Base-by-base conservation (phyloP, 2,329 filamentous ascomycete genomes). In the Hypoxylon sp. region DNA sequence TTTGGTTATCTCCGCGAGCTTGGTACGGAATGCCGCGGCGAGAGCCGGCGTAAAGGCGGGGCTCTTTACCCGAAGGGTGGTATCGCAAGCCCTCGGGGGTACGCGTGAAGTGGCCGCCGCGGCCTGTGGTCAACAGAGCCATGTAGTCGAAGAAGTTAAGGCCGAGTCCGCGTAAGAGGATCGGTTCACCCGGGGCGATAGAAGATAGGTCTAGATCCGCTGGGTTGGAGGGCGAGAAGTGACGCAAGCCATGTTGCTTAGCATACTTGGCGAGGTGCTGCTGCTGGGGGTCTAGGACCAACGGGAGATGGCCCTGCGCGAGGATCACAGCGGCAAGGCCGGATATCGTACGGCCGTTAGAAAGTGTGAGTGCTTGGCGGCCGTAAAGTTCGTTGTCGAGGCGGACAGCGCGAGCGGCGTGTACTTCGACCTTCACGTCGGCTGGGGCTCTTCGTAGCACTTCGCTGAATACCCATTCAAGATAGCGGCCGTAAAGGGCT, bases 141-240 rank as follows among this genome's bases (percentile, higher is more conserved):
- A 70, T 65, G 32, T 71, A 68, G 46, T 70, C 68, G 43, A 70
- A 68, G 50, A 68, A 70, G 37, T 59, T 63, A 12, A 70, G 68
- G 19, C 68, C 68, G 16, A 70, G 68, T 29, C 68, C 68, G 21
- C 68, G 61, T 37, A 70, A 41, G 12, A 70, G 51, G 48, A 68
- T 58, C 3, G 58, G 30, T 32, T 66, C 65, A 0, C 47, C 32
- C 0, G 62, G 50, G 2, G 19, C 14, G 52, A 70, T 46, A 45
- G 39, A 21, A 8, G 65, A 61, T 12, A 70, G 61, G 47, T 70
- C 54, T 3, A 66, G 32, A 29, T 70, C 62, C 9, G 68, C 65
- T 30, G 68, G 68, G 39, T 68, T 70, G 25, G 61, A 27, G 11
- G 68, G 58, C 30, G 47, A 23, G 41, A 68, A 27, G 59, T 71